phyloP scores from a whole-genome alignment of 176 grass and related monocot genomes.

The Oryza glaberrima region DNA sequence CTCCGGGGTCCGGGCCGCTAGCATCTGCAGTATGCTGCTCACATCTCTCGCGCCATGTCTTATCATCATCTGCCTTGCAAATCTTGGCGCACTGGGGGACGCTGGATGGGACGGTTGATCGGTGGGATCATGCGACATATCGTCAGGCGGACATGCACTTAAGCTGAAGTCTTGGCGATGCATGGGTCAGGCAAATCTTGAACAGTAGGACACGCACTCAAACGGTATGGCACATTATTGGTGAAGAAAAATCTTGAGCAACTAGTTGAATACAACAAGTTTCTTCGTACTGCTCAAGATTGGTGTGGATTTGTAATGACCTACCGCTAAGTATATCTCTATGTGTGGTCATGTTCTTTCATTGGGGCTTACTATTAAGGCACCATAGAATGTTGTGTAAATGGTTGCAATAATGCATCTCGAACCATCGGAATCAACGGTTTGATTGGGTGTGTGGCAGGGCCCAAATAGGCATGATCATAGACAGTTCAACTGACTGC shows the following conservation, averaged over 20 bases:
- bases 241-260: not conserved
- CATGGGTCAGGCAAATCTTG: not conserved
- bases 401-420: not conserved
- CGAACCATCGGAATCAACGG: constrained; percentile 14
- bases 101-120: not conserved
- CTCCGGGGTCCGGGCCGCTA: not conserved
- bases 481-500: not conserved
- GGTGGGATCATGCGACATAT: no score
- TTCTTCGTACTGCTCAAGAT: not conserved
- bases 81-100: not conserved
- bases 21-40: not conserved
- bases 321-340: not conserved
- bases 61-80: not conserved
- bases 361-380: not conserved
- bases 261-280: not conserved
- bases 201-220: not conserved
- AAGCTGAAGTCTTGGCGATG: not conserved
- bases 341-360: not conserved
- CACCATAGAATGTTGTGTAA: not conserved
- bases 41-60: not conserved
- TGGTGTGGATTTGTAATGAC: not conserved
- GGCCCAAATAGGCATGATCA: not conserved
- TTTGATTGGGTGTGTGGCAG: not conserved
- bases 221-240: not conserved
- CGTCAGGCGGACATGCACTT: not conserved